Evolutionary conservation across 2,329 filamentous ascomycete genomes (phyloP).

Genomic region (Calonectria naviculata): DNA sequence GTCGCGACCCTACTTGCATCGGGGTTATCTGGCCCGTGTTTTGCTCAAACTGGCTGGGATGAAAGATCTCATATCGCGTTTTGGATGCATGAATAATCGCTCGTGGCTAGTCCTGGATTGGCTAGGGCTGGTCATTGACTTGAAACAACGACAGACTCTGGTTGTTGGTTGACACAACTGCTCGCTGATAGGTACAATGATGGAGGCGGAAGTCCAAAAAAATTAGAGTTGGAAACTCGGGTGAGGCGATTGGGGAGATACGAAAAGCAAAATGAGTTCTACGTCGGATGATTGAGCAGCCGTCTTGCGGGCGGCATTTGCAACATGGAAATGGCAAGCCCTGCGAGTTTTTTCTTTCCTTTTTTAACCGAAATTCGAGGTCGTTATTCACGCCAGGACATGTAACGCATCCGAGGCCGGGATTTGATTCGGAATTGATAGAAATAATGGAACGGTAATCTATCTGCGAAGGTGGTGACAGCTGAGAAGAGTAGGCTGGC

Average conservation of each 20-base stretch:
- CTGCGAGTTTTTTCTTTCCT: background rate
- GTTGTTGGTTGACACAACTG: background rate
- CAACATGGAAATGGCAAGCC: background rate
- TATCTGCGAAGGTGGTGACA: conserved; percentile 11
- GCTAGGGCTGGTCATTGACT: background rate
- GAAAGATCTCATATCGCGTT: background rate
- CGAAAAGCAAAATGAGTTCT: background rate
- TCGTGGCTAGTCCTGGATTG: background rate
- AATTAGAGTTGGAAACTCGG: background rate
- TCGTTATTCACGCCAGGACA: background rate
- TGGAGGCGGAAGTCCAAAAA: background rate
- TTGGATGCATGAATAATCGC: conserved; percentile 8
- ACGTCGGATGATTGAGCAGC: background rate
- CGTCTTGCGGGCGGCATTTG: background rate
- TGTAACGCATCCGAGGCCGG: background rate
- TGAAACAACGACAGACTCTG: conserved; percentile 4
- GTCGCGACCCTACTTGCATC: background rate
- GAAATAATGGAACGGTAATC: background rate
- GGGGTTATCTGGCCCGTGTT: background rate
- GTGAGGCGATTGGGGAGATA: background rate
- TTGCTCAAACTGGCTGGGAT: background rate
- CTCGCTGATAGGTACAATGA: background rate
- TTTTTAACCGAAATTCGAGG: background rate
- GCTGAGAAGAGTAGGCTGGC: background rate
- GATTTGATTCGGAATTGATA: background rate